phyloP scores from a whole-genome alignment of 345 rosid genomes.

The Hirschfeldia incana region DNA sequence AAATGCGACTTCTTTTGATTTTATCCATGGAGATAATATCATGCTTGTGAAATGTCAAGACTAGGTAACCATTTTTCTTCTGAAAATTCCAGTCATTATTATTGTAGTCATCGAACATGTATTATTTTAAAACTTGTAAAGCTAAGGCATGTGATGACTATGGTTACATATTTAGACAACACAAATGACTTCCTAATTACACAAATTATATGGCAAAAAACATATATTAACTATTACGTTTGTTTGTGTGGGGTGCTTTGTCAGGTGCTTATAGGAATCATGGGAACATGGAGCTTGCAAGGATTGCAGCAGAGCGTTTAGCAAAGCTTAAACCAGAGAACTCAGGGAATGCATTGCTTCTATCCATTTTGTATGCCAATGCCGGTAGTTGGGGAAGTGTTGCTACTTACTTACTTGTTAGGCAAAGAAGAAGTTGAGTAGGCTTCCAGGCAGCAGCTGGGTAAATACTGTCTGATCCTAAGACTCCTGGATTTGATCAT shows the following conservation, averaged over 20 bases:
- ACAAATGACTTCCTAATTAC: too few relatives aligned
- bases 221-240: neutral
- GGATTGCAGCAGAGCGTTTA: conserved; percentile 60
- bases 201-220: too few relatives aligned
- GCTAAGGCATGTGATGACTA: too few relatives aligned
- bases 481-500: neutral
- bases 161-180: too few relatives aligned
- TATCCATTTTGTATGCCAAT: conserved; percentile 61
- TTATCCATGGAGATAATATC: neutral
- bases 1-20: neutral
- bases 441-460: conserved; percentile 75
- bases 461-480: conserved; percentile 41
- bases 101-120: too few relatives aligned
- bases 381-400: conserved; percentile 61
- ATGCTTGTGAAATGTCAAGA: too few relatives aligned
- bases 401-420: conserved; percentile 34
- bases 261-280: conserved; percentile 80
- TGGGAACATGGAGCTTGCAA: conserved; percentile 65
- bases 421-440: conserved; percentile 49
- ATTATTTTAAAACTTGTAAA: too few relatives aligned
- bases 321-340: conserved; percentile 69
- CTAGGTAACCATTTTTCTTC: too few relatives aligned
- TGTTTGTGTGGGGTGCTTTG: conserved; percentile 88
- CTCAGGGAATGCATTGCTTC: conserved; percentile 53
- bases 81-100: too few relatives aligned